These are phyloP conservation scores for Primulina huaijiensis DNA, from an alignment of 257 asterid species.

Conservation along the genomic window DNA sequence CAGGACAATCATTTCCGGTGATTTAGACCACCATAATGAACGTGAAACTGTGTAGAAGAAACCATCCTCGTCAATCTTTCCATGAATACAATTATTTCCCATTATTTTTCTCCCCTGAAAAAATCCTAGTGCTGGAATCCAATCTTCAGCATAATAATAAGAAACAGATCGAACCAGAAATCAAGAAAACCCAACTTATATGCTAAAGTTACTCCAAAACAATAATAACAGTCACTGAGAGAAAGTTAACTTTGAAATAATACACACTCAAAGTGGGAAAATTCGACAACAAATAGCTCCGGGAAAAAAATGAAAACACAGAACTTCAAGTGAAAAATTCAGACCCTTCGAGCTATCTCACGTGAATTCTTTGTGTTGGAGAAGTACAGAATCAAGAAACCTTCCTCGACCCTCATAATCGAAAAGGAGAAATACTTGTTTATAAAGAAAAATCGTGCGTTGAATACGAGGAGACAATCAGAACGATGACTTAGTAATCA, in stretches of 20 bases:
- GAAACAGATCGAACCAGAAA: not conserved
- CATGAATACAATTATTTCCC: not conserved
- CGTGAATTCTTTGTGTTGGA: too few species aligned
- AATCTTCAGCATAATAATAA: not conserved
- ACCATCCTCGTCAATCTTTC: constrained; percentile 7
- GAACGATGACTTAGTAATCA: not conserved
- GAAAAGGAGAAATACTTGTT: not conserved
- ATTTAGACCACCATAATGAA: constrained; percentile 13
- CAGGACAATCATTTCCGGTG: constrained; percentile 13
- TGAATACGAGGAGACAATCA: not conserved
- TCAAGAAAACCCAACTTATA: not conserved
- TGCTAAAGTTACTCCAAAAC: too few species aligned
- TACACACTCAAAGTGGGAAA: too few species aligned
- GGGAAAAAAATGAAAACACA: too few species aligned
- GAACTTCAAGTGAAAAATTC: too few species aligned
- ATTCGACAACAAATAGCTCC: too few species aligned
- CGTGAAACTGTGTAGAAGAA: constrained; percentile 5
- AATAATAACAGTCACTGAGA: too few species aligned
- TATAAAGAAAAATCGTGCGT: not conserved
- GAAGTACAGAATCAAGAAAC: not conserved
- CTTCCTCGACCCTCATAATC: not conserved
- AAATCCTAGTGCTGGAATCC: not conserved
- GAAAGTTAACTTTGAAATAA: too few species aligned
- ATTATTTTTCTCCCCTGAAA: not conserved
- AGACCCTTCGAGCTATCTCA: too few species aligned